Conservation (phyloP, 129 eudicot species). For the Tanacetum coccineum region DNA sequence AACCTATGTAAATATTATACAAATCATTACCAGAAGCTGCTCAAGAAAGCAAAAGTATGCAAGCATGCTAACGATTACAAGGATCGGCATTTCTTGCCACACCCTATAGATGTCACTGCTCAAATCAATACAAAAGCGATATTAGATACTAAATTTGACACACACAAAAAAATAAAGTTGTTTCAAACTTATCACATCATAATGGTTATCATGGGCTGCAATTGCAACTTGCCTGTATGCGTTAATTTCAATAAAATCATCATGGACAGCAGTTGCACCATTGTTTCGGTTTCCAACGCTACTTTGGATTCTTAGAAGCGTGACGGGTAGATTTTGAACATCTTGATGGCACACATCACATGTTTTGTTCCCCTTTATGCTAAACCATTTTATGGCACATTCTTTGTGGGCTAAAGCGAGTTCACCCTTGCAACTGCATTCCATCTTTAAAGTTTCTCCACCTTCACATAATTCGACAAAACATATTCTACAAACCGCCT, state of each 20-base stretch:
- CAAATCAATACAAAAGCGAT: slow-evolving; percentile 4
- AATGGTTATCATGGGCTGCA: not conserved
- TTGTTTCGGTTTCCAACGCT: slow-evolving; percentile 33
- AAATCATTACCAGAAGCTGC: slow-evolving; percentile 73
- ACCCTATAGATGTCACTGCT: slow-evolving; percentile 52
- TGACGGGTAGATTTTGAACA: slow-evolving; percentile 80
- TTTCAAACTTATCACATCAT: too few relatives aligned
- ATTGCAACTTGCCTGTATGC: slow-evolving; percentile 66
- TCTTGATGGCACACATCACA: slow-evolving; percentile 96
- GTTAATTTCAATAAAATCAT: slow-evolving; percentile 45
- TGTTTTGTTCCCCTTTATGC: slow-evolving; percentile 87
- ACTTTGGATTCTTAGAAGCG: slow-evolving; percentile 62
- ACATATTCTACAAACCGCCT: slow-evolving; percentile 97
- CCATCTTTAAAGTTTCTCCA: slow-evolving; percentile 88
- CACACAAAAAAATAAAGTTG: too few relatives aligned
- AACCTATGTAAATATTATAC: not conserved
- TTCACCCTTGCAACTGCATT: slow-evolving; percentile 99
- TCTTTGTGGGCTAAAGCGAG: slow-evolving; percentile 97
- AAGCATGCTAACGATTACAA: slow-evolving; percentile 87
- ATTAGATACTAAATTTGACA: not conserved
- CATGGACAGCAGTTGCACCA: slow-evolving; percentile 27
- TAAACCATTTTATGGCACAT: slow-evolving; percentile 97
- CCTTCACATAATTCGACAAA: slow-evolving; percentile 85
- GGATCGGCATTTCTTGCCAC: slow-evolving; percentile 93
- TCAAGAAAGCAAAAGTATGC: slow-evolving; percentile 95